Conservation (phyloP, 768 basidiomycete species). For the Leccinellum luteum region DNA sequence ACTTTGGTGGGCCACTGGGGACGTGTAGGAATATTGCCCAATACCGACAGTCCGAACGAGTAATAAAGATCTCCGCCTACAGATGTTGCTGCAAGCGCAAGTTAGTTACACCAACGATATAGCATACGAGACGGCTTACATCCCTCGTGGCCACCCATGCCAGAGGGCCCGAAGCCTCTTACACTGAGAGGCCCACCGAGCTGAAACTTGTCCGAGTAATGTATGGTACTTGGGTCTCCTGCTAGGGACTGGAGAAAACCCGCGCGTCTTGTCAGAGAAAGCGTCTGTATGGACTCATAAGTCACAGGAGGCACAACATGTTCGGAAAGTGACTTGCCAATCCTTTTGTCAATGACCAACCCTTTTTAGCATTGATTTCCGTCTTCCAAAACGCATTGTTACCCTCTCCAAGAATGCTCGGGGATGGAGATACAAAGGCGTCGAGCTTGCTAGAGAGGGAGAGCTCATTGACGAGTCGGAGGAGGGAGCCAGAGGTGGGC, state of each 20-base stretch:
- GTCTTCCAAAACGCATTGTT: conserved; percentile 29
- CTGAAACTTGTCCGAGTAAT: conserved; percentile 86
- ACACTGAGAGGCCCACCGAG: conserved; percentile 89
- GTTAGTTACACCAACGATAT: not conserved
- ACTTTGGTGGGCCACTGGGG: conserved; percentile 83
- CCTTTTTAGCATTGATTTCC: conserved; percentile 20
- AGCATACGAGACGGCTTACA: conserved; percentile 39
- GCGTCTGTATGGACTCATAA: conserved; percentile 45
- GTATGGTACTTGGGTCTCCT: conserved; percentile 35
- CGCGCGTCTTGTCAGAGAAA: conserved; percentile 69
- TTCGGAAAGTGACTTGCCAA: conserved; percentile 16
- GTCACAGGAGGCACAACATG: not conserved
- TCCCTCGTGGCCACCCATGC: conserved; percentile 76
- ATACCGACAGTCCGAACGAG: conserved; percentile 70
- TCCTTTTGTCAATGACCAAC: conserved; percentile 22
- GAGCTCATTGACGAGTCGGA: conserved; percentile 24
- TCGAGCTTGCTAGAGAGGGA: conserved; percentile 21
- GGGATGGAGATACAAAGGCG: conserved; percentile 8
- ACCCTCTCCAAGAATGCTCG: conserved; percentile 18
- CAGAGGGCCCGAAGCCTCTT: conserved; percentile 70
- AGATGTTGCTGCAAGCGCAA: conserved; percentile 61
- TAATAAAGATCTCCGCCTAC: conserved; percentile 83
- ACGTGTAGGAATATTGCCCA: conserved; percentile 70
- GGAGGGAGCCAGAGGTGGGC: conserved; percentile 23
- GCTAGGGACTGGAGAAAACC: conserved; percentile 70